Conservation (phyloP, 1,284 basidiomycete species). For the Ganoderma boninense region DNA sequence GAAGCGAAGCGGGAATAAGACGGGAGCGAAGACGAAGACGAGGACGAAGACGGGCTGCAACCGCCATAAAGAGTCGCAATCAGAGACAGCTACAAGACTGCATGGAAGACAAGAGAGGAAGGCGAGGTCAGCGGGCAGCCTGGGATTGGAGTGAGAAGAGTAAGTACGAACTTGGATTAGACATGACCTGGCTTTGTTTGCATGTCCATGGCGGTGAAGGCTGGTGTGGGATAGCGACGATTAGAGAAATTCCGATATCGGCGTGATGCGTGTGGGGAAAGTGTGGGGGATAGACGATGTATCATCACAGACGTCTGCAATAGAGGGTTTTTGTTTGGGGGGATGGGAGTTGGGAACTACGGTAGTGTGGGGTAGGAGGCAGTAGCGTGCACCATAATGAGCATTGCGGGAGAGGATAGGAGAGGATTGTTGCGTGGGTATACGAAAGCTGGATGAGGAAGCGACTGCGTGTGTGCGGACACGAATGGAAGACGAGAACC, state of each 20-base stretch:
- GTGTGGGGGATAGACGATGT: not conserved
- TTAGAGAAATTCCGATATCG: not conserved
- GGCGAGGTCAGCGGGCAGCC: not conserved
- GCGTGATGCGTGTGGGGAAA: conserved; percentile 3
- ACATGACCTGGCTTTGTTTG: not conserved
- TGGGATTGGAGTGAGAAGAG: not conserved
- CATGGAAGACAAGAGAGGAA: not conserved
- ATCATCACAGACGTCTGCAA: conserved; percentile 18
- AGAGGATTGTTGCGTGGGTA: conserved; percentile 31
- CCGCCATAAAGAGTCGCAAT: conserved; percentile 13
- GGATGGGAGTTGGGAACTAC: conserved; percentile 11
- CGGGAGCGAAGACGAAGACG: conserved; percentile 9
- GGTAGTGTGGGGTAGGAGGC: conserved; percentile 11
- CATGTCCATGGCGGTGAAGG: conserved; percentile 10
- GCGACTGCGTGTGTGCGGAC: conserved; percentile 29
- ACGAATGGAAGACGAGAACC: conserved; percentile 13
- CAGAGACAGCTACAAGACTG: conserved; percentile 10
- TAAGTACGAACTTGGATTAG: conserved; percentile 2
- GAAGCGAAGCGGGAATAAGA: not conserved
- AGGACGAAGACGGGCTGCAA: conserved; percentile 10
- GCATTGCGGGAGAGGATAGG: conserved; percentile 29
- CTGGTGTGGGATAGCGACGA: conserved; percentile 5
- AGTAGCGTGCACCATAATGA: conserved; percentile 31
- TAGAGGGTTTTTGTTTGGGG: conserved; percentile 14
- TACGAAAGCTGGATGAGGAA: conserved; percentile 35